Evolutionary conservation across 2,329 filamentous ascomycete species (phyloP).

Genomic region (Blumeria graminis): DNA sequence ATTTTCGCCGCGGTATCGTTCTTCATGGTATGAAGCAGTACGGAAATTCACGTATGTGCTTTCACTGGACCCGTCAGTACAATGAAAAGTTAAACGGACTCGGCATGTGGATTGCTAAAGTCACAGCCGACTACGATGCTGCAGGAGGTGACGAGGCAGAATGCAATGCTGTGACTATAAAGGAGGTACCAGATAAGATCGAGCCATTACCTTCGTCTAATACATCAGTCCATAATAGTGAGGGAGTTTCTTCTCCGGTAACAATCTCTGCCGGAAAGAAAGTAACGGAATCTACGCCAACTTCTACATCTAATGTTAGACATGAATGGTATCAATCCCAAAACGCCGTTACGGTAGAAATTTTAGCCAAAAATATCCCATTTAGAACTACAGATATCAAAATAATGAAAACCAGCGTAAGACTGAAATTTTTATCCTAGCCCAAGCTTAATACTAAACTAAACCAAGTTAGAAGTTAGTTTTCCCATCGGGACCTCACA

Average conservation of each 20-base stretch:
- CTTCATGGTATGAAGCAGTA: conserved; percentile 45
- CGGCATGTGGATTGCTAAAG: conserved; percentile 33
- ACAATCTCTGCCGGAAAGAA: not conserved
- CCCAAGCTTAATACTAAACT: conserved; percentile 2
- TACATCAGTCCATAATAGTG: no score
- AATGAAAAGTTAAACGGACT: conserved; percentile 27
- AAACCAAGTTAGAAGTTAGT: conserved; percentile 25
- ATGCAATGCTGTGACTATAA: conserved; percentile 20
- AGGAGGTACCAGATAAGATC: conserved; percentile 25
- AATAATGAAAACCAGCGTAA: conserved; percentile 9
- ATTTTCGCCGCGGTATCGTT: conserved; percentile 55
- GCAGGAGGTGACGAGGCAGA: conserved; percentile 24
- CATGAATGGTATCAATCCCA: conserved; percentile 45
- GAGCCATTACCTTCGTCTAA: not conserved
- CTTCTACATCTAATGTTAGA: conserved; percentile 32
- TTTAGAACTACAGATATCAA: conserved; percentile 29
- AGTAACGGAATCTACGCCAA: conserved; percentile 1
- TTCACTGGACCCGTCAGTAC: conserved; percentile 30
- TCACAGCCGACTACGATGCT: conserved; percentile 24
- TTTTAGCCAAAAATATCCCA: conserved; percentile 40
- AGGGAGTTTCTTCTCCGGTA: no score
- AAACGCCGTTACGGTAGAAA: conserved; percentile 34
- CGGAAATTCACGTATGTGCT: conserved; percentile 51
- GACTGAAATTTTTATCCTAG: conserved; percentile 4
- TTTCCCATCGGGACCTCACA: conserved; percentile 28